Evolutionary conservation across 2,329 filamentous ascomycete genomes (phyloP).

Genomic region (Apiospora marii): DNA sequence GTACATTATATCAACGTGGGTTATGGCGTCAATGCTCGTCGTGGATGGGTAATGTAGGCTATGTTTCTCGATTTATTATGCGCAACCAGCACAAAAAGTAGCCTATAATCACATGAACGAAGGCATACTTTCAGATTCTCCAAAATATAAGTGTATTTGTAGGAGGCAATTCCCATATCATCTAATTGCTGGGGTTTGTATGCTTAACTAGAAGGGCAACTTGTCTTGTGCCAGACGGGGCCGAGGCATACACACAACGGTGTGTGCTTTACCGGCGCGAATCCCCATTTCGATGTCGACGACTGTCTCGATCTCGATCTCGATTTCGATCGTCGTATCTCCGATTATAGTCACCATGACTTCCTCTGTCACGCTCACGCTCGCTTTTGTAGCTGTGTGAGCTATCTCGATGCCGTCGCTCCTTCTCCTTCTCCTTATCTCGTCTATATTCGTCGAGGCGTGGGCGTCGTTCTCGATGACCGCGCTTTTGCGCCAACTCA

Average conservation of each 20-base stretch:
- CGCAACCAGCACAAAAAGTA: neutral
- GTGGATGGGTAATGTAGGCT: neutral
- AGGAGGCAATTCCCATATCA: neutral
- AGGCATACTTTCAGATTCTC: neutral
- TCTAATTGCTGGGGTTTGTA: neutral
- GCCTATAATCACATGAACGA: neutral
- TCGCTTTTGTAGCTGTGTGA: slow-evolving; percentile 56
- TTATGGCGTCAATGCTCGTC: neutral
- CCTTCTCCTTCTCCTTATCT: slow-evolving; percentile 53
- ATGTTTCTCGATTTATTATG: neutral
- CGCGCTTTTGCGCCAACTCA: slow-evolving; percentile 57
- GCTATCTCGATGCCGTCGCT: slow-evolving; percentile 50
- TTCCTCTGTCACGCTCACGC: slow-evolving; percentile 47
- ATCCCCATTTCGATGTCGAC: slow-evolving; percentile 35
- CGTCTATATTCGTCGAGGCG: slow-evolving; percentile 60
- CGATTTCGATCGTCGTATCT: slow-evolving; percentile 39
- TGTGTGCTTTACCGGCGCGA: slow-evolving; percentile 28
- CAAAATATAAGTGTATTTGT: neutral
- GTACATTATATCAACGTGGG: neutral
- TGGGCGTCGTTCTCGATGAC: slow-evolving; percentile 48
- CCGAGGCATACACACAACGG: neutral
- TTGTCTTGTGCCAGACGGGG: neutral
- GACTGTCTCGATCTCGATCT: slow-evolving; percentile 40
- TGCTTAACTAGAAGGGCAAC: neutral
- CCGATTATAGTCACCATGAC: slow-evolving; percentile 28